Conservation (phyloP, 1,139 yeast species). For the Yamadazyma triangularis region DNA sequence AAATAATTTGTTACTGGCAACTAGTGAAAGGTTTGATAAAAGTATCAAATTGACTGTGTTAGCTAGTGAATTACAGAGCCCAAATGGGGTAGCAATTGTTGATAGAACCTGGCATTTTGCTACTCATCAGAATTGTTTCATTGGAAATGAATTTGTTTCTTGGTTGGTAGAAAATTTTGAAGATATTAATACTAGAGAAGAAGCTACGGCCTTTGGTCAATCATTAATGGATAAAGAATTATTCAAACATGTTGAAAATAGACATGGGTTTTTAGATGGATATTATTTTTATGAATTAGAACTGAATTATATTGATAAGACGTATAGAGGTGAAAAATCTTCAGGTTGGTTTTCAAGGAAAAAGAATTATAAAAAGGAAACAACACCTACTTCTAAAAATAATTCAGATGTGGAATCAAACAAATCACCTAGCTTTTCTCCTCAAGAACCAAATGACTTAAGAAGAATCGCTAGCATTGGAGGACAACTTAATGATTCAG, state of each 20-base stretch:
- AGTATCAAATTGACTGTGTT: slow-evolving; percentile 40
- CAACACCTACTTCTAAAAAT: slow-evolving; percentile 16
- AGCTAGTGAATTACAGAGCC: slow-evolving; percentile 64
- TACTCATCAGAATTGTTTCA: slow-evolving; percentile 69
- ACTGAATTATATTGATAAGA: slow-evolving; percentile 47
- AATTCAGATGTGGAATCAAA: slow-evolving; percentile 27
- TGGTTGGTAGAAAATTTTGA: slow-evolving; percentile 79
- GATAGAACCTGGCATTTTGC: slow-evolving; percentile 93
- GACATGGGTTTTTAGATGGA: slow-evolving; percentile 87
- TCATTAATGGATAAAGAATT: slow-evolving; percentile 64
- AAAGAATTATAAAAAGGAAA: slow-evolving; percentile 11
- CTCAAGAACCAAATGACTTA: slow-evolving; percentile 16
- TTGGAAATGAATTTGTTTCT: slow-evolving; percentile 80
- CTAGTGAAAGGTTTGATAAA: too few relatives aligned
- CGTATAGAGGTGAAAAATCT: slow-evolving; percentile 14
- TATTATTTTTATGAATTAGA: slow-evolving; percentile 81
- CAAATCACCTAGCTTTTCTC: slow-evolving; percentile 21
- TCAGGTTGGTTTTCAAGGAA: slow-evolving; percentile 34
- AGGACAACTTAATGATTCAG: slow-evolving; percentile 20
- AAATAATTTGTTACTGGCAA: slow-evolving; percentile 25
- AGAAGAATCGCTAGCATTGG: slow-evolving; percentile 20
- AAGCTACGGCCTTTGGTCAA: slow-evolving; percentile 79
- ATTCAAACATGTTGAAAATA: slow-evolving; percentile 73
- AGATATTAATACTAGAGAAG: slow-evolving; percentile 77
- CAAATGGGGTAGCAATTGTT: slow-evolving; percentile 58